Evolutionary conservation across 768 basidiomycete species (phyloP), one percentile per base, ranked within the genome.

Genomic region (Trametes meyenii): DNA sequence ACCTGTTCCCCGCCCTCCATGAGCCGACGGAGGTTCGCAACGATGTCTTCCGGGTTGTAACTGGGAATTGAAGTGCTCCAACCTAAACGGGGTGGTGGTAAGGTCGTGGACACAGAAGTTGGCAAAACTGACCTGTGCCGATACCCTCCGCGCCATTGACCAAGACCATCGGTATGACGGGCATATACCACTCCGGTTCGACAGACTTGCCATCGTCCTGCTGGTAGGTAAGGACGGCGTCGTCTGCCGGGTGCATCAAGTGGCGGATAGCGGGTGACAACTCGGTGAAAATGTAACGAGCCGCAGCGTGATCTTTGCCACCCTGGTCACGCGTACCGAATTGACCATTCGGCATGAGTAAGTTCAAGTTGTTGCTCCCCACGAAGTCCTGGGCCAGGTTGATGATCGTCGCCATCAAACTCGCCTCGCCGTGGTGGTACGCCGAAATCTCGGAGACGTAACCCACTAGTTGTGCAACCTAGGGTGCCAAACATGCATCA

Each of bases 91-190:
- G 21, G 13, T 8, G 33, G 66, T 14, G 63, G 40, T 21, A 12
- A 8, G 8, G 24, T 35, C 26, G 24, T 12, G 7, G 16, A 13
- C 5, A 24, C 24, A 59, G 13, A 69, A 48, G 21, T 39, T 45
- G 57, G 5, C 23, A 40, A 33, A 8, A 67, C 83, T 70, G 60
- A 89, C 92, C 94, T 58, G 97, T 99, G 46, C 97, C 97, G 68
- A 99, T 98, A 77, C 97, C 97, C 66, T 98, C 96, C 11, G 92
- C 88, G 8, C 97, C 97, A 68, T 99, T 98, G 71, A 98, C 75
- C 53, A 99, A 81, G 0, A 98, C 82, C 73, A 96, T 79, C 0
- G 97, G 97, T 1, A 99, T 69, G 43, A 94, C 74, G 17, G 97
- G 96, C 77, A 98, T 81, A 71, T 97, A 99, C 76, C 86, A 98